Conservation (phyloP, 2,329 filamentous ascomycete species). For the Neonectria punicea region DNA sequence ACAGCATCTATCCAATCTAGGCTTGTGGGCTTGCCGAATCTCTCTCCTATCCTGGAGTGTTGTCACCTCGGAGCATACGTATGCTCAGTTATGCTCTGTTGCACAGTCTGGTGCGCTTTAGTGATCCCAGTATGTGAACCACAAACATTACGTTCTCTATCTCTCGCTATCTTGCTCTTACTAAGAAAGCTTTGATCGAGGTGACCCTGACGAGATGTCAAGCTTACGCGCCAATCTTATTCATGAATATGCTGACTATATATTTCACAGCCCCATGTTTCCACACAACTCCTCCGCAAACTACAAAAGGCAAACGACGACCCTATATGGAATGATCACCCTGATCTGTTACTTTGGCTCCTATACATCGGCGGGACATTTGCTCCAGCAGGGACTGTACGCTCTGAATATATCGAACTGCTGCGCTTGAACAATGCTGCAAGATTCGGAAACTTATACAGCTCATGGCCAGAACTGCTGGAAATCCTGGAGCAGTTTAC, state of each 20-base stretch:
- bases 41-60: constrained; percentile 43
- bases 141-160: background rate
- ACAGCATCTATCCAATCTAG: constrained; percentile 55
- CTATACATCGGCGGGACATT: constrained; percentile 52
- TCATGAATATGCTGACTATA: background rate
- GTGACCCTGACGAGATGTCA: background rate
- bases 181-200: background rate
- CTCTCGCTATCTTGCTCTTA: background rate
- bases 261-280: constrained; percentile 42
- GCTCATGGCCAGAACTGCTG: constrained; percentile 47
- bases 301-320: constrained; percentile 45
- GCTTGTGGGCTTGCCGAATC: constrained; percentile 40
- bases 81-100: constrained; percentile 53
- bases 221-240: background rate
- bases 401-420: constrained; percentile 43
- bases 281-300: constrained; percentile 46
- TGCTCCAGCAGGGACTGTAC: constrained; percentile 42
- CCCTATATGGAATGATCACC: constrained; percentile 45
- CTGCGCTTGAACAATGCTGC: constrained; percentile 32
- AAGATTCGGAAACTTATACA: constrained; percentile 31
- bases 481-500: constrained; percentile 48
- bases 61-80: constrained; percentile 54
- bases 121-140: constrained; percentile 50
- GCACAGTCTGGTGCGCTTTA: constrained; percentile 52
- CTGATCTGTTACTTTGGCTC: constrained; percentile 50